Percentiles rank a stretch among this genome's conserved stretches.
phyloP scores from a whole-genome alignment of 257 asterid genomes.

The Ehretia macrophylla region DNA sequence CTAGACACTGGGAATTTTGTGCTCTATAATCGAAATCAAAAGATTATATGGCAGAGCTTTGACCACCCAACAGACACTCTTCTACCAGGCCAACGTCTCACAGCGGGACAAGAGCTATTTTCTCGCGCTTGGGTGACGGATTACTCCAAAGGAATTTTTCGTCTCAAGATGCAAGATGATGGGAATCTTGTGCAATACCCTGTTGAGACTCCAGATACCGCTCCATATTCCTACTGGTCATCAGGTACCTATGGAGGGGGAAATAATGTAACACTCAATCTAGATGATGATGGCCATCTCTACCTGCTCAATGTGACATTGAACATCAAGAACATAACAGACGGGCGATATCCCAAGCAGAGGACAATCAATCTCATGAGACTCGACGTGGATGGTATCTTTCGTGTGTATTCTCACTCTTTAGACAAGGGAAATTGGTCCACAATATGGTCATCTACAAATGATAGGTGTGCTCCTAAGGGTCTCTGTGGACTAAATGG shows the following conservation, averaged over 20 bases:
- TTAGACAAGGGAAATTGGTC: conserved; percentile 22
- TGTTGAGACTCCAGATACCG: not conserved
- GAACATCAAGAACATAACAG: conserved; percentile 16
- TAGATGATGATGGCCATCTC: conserved; percentile 34
- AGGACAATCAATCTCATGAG: conserved; percentile 25
- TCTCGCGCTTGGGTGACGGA: conserved; percentile 37
- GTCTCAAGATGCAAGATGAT: conserved; percentile 38
- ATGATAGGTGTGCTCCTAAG: conserved; percentile 30
- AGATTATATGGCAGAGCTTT: conserved; percentile 49
- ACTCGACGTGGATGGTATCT: conserved; percentile 44
- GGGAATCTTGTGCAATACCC: conserved; percentile 54
- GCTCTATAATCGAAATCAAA: conserved; percentile 19
- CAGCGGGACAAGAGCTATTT: conserved; percentile 9
- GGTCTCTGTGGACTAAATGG: conserved; percentile 52
- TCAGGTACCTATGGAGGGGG: not conserved
- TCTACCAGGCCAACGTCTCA: conserved; percentile 35
- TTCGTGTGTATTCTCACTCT: conserved; percentile 34
- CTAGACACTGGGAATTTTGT: conserved; percentile 53
- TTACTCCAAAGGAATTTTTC: conserved; percentile 26
- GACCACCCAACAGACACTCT: conserved; percentile 45
- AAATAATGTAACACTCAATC: conserved; percentile 25
- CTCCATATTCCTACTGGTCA: conserved; percentile 24
- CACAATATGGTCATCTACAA: conserved; percentile 10
- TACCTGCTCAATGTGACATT: conserved; percentile 33
- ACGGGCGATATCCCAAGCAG: conserved; percentile 14